Conservation (phyloP, 352 stramenopile genomes). For the Phytophthora cactorum region DNA sequence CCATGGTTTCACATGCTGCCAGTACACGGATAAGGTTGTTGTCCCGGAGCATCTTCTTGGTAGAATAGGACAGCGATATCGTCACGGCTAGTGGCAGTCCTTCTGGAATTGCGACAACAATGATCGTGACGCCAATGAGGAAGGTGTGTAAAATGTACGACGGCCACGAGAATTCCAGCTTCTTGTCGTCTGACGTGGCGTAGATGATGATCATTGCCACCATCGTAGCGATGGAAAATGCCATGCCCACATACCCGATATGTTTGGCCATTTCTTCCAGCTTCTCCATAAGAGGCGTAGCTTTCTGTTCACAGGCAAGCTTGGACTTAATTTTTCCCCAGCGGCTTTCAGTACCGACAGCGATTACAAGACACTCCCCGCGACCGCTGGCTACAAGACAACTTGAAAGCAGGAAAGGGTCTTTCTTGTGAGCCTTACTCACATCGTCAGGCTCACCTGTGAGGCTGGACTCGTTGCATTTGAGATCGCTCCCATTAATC, state of each 20-base stretch:
- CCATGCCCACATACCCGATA: constrained; percentile 88
- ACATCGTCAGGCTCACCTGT: constrained; percentile 97
- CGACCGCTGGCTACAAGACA: constrained; percentile 78
- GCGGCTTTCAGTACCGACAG: constrained; percentile 79
- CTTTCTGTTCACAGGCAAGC: constrained; percentile 86
- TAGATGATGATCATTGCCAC: constrained; percentile 89
- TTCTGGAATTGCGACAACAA: constrained; percentile 96
- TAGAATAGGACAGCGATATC: constrained; percentile 95
- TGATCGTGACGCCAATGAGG: constrained; percentile 94
- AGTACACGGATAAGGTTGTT: constrained; percentile 99
- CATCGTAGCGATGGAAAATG: constrained; percentile 89
- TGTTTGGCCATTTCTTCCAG: constrained; percentile 91
- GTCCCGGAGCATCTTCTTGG: constrained; percentile 98
- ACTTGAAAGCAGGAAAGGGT: constrained; percentile 91
- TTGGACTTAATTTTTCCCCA: constrained; percentile 94
- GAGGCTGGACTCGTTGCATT: constrained; percentile 95
- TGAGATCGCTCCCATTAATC: constrained; percentile 92
- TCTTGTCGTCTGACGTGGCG: constrained; percentile 59
- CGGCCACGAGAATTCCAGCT: constrained; percentile 70
- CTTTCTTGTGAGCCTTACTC: constrained; percentile 72
- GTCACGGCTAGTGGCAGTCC: constrained; percentile 94
- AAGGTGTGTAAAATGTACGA: constrained; percentile 94
- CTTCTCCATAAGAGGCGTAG: constrained; percentile 94
- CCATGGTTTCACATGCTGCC: constrained; percentile 98
- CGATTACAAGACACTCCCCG: constrained; percentile 83